Conservation (phyloP, 768 basidiomycete species). For the Daedaleopsis nitida region DNA sequence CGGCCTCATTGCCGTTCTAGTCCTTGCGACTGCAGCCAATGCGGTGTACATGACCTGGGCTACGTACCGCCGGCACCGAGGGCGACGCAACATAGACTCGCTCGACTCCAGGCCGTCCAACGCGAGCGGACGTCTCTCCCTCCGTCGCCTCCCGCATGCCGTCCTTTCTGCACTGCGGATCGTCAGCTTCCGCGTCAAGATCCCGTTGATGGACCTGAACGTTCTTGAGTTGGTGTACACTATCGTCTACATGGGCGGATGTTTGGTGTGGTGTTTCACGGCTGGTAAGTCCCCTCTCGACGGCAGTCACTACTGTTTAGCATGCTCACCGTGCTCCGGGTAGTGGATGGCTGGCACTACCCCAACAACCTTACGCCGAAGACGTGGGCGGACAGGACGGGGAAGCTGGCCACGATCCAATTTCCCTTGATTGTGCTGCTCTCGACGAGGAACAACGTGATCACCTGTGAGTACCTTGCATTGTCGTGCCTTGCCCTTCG, state of each 20-base stretch:
- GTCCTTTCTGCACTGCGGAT: constrained; percentile 30
- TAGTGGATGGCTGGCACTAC: constrained; percentile 2
- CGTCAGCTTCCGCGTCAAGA: constrained; percentile 29
- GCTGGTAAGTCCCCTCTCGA: constrained; percentile 26
- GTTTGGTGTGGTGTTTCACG: constrained; percentile 33
- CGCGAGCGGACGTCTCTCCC: constrained; percentile 8
- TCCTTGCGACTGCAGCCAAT: constrained; percentile 20
- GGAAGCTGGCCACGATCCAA: constrained; percentile 46
- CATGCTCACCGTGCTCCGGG: not conserved
- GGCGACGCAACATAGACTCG: not conserved
- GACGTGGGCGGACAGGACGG: constrained; percentile 33
- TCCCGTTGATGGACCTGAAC: constrained; percentile 28
- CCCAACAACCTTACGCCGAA: constrained; percentile 16
- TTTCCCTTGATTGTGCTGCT: constrained; percentile 53
- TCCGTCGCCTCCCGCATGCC: constrained; percentile 28
- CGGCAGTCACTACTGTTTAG: not conserved
- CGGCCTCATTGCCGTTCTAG: constrained; percentile 15
- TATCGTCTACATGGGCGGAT: constrained; percentile 28
- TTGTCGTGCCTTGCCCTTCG: too few relatives aligned
- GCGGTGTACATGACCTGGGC: constrained; percentile 22
- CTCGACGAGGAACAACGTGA: constrained; percentile 55
- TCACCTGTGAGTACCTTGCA: constrained; percentile 37
- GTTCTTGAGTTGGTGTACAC: constrained; percentile 31
- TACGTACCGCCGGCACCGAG: constrained; percentile 17
- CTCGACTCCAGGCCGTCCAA: not conserved